Evolutionary conservation across 257 asterid species (phyloP).

Genomic region (Oldenlandia corymbosa): DNA sequence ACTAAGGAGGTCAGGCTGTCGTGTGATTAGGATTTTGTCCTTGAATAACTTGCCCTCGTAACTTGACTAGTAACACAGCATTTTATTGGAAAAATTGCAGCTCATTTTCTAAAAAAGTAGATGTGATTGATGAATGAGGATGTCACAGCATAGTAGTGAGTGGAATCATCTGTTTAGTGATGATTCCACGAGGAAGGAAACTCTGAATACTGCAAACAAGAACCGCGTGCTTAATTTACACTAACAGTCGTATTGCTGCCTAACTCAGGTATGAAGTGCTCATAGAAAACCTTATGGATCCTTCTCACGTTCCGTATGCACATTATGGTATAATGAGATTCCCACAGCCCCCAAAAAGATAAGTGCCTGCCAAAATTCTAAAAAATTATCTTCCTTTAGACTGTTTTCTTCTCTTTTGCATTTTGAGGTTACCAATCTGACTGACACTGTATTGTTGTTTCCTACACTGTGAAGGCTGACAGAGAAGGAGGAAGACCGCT

Average conservation of each 20-base stretch:
- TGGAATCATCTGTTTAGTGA: too few relatives aligned
- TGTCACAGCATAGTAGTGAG: not conserved
- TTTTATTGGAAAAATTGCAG: too few relatives aligned
- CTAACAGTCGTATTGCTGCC: slow-evolving; percentile 2
- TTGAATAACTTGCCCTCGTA: too few relatives aligned
- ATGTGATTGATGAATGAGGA: not conserved
- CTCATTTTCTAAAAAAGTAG: too few relatives aligned
- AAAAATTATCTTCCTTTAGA: slow-evolving; percentile 7
- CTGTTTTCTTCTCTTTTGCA: not conserved
- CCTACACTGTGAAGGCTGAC: slow-evolving; percentile 76
- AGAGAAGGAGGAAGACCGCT: slow-evolving; percentile 84
- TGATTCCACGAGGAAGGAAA: too few relatives aligned
- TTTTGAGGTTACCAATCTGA: slow-evolving; percentile 10
- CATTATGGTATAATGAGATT: slow-evolving; percentile 72
- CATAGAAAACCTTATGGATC: slow-evolving; percentile 94
- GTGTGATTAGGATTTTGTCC: too few relatives aligned
- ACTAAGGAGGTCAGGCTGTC: too few relatives aligned
- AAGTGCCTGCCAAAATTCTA: slow-evolving; percentile 40
- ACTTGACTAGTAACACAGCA: too few relatives aligned
- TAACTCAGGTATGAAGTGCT: slow-evolving; percentile 71
- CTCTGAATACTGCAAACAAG: too few relatives aligned
- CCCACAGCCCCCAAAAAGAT: slow-evolving; percentile 61
- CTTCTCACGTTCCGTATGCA: slow-evolving; percentile 91
- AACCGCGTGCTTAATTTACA: not conserved
- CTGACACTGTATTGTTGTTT: slow-evolving; percentile 26